These are phyloP conservation scores for Avena sativa DNA, from an alignment of 176 grass and related monocot genomes.

Conservation along the genomic window DNA sequence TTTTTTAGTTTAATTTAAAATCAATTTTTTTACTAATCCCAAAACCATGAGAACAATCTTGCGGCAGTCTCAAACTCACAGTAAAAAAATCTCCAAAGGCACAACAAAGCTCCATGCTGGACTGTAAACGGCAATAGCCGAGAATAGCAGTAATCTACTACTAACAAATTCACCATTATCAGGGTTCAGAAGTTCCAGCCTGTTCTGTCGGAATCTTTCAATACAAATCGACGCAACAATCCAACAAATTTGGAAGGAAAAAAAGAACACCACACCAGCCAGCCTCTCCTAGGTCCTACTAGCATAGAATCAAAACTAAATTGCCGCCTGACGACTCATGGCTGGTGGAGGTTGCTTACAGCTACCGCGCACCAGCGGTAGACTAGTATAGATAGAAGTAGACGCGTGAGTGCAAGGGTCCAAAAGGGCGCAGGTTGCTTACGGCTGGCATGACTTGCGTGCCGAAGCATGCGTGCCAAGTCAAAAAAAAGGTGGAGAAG, in stretches of 20 bases:
- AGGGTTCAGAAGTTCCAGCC: neutral
- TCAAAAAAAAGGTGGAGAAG: slow-evolving; percentile 52
- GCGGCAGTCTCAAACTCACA: neutral
- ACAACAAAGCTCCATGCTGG: slow-evolving; percentile 7
- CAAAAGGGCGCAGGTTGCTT: slow-evolving; percentile 49
- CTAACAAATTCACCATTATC: slow-evolving; percentile 14
- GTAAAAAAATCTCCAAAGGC: neutral
- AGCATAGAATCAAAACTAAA: neutral
- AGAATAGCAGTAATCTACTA: neutral
- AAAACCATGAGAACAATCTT: neutral
- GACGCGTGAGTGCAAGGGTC: slow-evolving; percentile 37
- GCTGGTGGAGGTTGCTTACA: neutral
- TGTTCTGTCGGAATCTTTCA: neutral
- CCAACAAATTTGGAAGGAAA: neutral
- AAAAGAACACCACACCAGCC: neutral
- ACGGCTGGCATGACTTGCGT: slow-evolving; percentile 43
- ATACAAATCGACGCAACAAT: neutral
- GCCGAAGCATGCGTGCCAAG: slow-evolving; percentile 36
- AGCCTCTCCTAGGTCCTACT: neutral
- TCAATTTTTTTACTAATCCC: neutral
- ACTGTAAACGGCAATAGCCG: neutral
- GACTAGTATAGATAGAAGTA: neutral
- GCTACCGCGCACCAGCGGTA: neutral
- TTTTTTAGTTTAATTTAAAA: too few species aligned
- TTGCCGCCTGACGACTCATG: neutral